phyloP scores from a whole-genome alignment of 2,329 filamentous ascomycete species.

The Diaporthe sp. region DNA sequence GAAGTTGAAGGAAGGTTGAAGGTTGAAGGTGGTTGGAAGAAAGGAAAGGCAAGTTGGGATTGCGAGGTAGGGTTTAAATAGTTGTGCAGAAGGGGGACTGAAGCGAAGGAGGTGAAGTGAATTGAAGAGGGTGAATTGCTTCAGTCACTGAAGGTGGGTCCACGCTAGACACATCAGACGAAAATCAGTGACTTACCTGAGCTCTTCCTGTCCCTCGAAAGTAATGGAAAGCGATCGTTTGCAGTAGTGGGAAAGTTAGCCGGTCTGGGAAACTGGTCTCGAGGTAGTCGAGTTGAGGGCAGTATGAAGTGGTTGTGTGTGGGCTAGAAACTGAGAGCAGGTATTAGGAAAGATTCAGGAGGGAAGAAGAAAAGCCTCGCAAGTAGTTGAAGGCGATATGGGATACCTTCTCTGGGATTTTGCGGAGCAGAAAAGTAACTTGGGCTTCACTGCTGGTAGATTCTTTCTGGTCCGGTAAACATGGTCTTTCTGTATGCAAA shows the following conservation, averaged over 20 bases:
- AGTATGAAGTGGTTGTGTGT: not conserved
- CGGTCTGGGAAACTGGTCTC: too few species aligned
- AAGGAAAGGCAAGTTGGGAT: not conserved
- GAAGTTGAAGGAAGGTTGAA: not conserved
- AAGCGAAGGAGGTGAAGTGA: not conserved
- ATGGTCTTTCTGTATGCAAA: not conserved
- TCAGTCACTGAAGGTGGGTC: not conserved
- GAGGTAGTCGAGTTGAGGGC: not conserved
- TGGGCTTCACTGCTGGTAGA: not conserved
- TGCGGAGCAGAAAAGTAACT: not conserved
- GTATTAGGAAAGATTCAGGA: not conserved
- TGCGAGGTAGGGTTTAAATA: not conserved
- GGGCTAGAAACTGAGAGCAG: not conserved
- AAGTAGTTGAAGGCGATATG: too few species aligned
- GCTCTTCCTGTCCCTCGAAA: not conserved
- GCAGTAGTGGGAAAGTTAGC: not conserved
- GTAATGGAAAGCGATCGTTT: not conserved
- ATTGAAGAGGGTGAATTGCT: not conserved
- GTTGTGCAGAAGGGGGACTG: too few species aligned
- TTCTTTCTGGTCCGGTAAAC: not conserved
- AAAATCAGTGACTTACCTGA: not conserved
- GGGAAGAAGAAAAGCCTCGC: not conserved
- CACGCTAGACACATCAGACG: not conserved
- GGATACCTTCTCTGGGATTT: too few species aligned
- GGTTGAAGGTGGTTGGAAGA: not conserved